phyloP scores from a whole-genome alignment of 73 alveolate genomes.

The Tetrahymena borealis region DNA sequence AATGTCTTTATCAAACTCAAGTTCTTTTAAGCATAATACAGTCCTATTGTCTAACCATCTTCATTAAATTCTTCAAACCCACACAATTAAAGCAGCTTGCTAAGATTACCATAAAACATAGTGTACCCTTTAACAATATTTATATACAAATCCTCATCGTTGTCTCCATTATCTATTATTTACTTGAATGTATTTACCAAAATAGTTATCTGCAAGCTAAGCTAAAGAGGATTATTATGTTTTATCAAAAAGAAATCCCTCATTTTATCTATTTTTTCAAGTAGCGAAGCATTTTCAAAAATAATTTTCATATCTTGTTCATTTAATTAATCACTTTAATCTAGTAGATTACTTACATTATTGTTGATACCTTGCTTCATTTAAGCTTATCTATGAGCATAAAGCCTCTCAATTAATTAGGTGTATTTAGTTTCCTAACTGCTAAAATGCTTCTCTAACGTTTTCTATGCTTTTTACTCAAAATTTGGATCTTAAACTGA shows the following conservation, averaged over 20 bases:
- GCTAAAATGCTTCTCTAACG: neutral
- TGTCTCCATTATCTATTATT: neutral
- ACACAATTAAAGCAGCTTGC: neutral
- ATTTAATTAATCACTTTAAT: neutral
- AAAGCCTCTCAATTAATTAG: neutral
- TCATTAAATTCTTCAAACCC: neutral
- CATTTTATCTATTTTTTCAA: neutral
- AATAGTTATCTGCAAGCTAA: neutral
- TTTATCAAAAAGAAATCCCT: neutral
- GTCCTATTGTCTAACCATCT: neutral
- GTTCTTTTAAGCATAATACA: neutral
- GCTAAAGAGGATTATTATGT: neutral
- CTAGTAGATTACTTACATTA: neutral
- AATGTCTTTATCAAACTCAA: neutral
- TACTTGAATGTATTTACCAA: neutral
- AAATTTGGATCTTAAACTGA: neutral
- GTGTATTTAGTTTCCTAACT: neutral
- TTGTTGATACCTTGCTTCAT: neutral
- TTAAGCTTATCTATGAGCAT: neutral
- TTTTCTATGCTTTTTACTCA: neutral
- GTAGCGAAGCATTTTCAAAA: neutral
- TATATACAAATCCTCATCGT: neutral
- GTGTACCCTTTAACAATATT: neutral
- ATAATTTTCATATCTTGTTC: neutral
- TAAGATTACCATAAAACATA: neutral